phyloP scores from a whole-genome alignment of 2,329 filamentous ascomycete species.

The Pestalotiopsis sp. region DNA sequence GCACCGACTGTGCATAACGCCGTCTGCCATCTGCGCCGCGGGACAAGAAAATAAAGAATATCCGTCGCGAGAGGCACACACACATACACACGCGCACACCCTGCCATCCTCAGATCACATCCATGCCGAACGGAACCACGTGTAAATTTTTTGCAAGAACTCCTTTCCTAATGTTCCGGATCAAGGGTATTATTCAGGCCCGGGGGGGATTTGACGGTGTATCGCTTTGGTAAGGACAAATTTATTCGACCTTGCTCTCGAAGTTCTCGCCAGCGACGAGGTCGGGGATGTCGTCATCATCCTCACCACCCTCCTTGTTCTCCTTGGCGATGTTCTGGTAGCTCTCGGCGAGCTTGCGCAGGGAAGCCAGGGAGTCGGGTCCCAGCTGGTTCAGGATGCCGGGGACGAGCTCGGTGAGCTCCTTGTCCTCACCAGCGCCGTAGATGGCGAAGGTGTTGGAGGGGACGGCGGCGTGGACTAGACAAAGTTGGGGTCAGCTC shows the following conservation, averaged over 20 bases:
- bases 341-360: conserved; percentile 98
- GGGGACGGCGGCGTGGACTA: conserved; percentile 95
- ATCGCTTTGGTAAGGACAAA: conserved; percentile 10
- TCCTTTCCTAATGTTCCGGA: conserved; percentile 15
- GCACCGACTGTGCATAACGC: conserved; percentile 5
- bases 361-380: conserved; percentile 94
- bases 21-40: conserved; percentile 4
- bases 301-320: conserved; percentile 77
- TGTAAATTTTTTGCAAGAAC: conserved; percentile 1
- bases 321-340: conserved; percentile 99
- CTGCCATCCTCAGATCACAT: conserved; percentile 9
- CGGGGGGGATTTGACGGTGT: conserved; percentile 10
- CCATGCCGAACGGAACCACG: background rate
- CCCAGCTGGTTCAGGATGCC: conserved; percentile 99
- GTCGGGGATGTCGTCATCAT: conserved; percentile 94
- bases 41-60: background rate
- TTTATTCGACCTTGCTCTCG: conserved; percentile 94
- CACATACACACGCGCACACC: background rate
- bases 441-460: conserved; percentile 99
- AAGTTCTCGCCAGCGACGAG: conserved; percentile 98
- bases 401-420: conserved; percentile 98
- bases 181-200: conserved; percentile 14
- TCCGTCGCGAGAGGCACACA: background rate
- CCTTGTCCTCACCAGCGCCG: conserved; percentile 98
- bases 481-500: background rate